Base-by-base conservation (phyloP, 106 monocot species). In the Acanthochlamys bracteata region DNA sequence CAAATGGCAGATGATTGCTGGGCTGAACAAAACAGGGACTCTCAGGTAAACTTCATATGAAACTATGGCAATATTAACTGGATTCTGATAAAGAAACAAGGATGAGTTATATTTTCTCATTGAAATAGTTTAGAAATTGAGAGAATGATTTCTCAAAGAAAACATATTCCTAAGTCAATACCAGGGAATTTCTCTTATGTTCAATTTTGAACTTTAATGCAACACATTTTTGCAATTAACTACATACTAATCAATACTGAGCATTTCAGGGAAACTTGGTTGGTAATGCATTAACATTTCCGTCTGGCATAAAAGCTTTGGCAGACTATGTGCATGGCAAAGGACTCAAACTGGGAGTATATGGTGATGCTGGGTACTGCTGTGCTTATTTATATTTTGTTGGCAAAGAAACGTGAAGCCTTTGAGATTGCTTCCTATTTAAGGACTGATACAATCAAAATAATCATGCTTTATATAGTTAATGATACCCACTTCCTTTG, bases 1-100 rank as follows among this genome's bases (percentile, higher is more conserved):
- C n/a, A n/a, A n/a, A 49, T 26, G 55, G 49, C 76, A 90, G 90
- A 90, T 90, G 90, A 90, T 55, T 85, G 85, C 54, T 90, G 90
- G 90, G 90, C 60, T 39, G 85, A 90, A 66, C 39, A 0, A 19
- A 65, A 67, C 40, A 69, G 90, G 25, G 90, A 90, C 57, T 79
- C 68, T 25, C 71, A 85, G 85, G 90, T 90, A 63, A 8, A 7
- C 7, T 43, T 43, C 43, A 43, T 13, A 8, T 43, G 7, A 7
- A 8, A 43, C 43, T 43, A n/a, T n/a, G n/a, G n/a, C n/a, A n/a
- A n/a, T n/a, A n/a, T n/a, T n/a, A n/a, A 46, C 45, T 46, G 8
- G 45, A 46, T 46, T 46, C 14, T 14, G 8, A 10, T 46, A 46
- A 46, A 10, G 45, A 46, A 16, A 8, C 53, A 43, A 8, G 11